Evolutionary conservation across 176 grass and related monocot species (phyloP).

Genomic region (Aegilops speltoides): DNA sequence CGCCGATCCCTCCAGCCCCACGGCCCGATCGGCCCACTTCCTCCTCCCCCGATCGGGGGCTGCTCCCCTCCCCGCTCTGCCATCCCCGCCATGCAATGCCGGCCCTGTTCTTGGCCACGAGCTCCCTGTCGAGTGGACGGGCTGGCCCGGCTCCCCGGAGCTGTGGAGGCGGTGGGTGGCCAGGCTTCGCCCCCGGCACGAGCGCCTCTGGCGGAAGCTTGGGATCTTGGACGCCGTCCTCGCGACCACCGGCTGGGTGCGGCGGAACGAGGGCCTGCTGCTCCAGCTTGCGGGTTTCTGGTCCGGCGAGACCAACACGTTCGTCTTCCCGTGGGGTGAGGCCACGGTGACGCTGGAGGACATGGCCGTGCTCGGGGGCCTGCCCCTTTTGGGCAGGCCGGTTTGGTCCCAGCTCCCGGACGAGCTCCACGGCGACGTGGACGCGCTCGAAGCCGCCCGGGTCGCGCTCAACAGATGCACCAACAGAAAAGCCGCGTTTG

Average conservation of each 20-base stretch:
- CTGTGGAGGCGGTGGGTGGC: slow-evolving; percentile 71
- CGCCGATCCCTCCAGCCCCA: background rate
- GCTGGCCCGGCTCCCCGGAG: slow-evolving; percentile 51
- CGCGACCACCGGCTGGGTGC: slow-evolving; percentile 52
- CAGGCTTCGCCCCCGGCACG: slow-evolving; percentile 58
- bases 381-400: background rate
- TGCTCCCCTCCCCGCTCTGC: background rate
- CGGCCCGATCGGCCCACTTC: slow-evolving; percentile 36
- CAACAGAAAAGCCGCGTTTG: slow-evolving; percentile 63
- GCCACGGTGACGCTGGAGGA: slow-evolving; percentile 75
- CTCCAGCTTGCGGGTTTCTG: slow-evolving; percentile 62
- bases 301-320: slow-evolving; percentile 55
- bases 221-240: slow-evolving; percentile 61
- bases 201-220: slow-evolving; percentile 44
- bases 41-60: slow-evolving; percentile 11
- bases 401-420: background rate
- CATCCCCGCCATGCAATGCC: background rate
- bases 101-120: slow-evolving; percentile 1
- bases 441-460: slow-evolving; percentile 47
- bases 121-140: slow-evolving; percentile 52
- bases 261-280: slow-evolving; percentile 41
- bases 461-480: slow-evolving; percentile 58
- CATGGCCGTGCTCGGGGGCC: slow-evolving; percentile 57
- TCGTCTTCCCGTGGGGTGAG: slow-evolving; percentile 87
- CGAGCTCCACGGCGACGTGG: slow-evolving; percentile 41